phyloP scores from a whole-genome alignment of 1,139 yeast genomes.

The Hansenula anomala region DNA sequence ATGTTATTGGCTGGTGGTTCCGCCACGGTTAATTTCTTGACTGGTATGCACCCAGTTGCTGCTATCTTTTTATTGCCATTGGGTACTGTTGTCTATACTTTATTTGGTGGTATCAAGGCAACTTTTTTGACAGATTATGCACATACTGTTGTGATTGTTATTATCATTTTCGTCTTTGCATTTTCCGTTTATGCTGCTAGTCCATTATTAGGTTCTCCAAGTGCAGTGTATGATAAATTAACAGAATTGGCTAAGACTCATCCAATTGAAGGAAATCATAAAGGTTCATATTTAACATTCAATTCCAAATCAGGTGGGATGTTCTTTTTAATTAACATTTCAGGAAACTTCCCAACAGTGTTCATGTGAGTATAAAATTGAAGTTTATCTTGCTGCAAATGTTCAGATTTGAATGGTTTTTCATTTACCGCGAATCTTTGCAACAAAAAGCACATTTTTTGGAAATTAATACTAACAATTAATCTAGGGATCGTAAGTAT shows the following conservation, averaged over 20 bases:
- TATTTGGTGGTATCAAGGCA: slow-evolving; percentile 88
- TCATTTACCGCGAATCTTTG: too few relatives aligned
- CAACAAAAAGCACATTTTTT: too few relatives aligned
- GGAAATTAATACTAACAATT: too few relatives aligned
- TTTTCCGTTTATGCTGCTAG: slow-evolving; percentile 61
- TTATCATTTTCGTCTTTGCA: slow-evolving; percentile 57
- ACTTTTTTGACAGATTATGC: slow-evolving; percentile 85
- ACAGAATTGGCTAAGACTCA: slow-evolving; percentile 48
- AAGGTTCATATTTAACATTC: slow-evolving; percentile 78
- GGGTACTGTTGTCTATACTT: slow-evolving; percentile 77
- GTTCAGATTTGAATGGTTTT: too few relatives aligned
- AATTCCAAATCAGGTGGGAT: slow-evolving; percentile 74
- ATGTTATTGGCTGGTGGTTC: slow-evolving; percentile 87
- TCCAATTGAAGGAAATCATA: slow-evolving; percentile 71
- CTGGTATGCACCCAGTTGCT: slow-evolving; percentile 82
- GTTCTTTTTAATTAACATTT: slow-evolving; percentile 75
- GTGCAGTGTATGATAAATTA: slow-evolving; percentile 66
- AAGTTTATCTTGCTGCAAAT: too few relatives aligned
- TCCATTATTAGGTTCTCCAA: slow-evolving; percentile 71
- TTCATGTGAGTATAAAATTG: too few relatives aligned
- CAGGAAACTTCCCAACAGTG: slow-evolving; percentile 88
- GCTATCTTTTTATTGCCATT: slow-evolving; percentile 77
- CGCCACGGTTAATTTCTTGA: slow-evolving; percentile 68
- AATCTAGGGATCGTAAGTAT: too few relatives aligned
- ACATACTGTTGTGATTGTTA: slow-evolving; percentile 61